Percentiles rank a stretch among this genome's conserved stretches.
phyloP scores from a whole-genome alignment of 129 eudicot genomes.

The Oenanthe sinensis region DNA sequence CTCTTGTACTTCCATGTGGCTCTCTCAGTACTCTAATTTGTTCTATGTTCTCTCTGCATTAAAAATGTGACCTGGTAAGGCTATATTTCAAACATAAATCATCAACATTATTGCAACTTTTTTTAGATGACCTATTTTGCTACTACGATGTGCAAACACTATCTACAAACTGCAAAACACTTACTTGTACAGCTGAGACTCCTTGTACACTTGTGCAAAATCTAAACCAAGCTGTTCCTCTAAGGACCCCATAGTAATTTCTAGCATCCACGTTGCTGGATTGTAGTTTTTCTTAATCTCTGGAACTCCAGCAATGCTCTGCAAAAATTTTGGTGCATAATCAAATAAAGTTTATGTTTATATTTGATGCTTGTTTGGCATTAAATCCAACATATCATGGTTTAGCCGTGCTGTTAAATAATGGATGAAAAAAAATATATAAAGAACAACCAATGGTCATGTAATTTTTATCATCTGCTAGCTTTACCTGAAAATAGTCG shows the following conservation, averaged over 20 bases:
- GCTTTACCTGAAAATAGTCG: slow-evolving; percentile 39
- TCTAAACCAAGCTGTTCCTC: slow-evolving; percentile 18
- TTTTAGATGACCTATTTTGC: neutral
- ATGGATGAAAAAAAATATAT: neutral
- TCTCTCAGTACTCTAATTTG: slow-evolving; percentile 5
- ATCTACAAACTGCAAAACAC: neutral
- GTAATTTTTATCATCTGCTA: neutral
- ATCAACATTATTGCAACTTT: neutral
- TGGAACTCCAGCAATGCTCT: slow-evolving; percentile 12
- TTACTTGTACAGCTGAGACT: slow-evolving; percentile 15
- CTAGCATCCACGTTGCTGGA: slow-evolving; percentile 27
- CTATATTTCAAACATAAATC: neutral
- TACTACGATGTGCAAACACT: neutral
- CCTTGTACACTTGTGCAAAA: slow-evolving; percentile 15
- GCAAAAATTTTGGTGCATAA: neutral
- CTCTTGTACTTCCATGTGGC: slow-evolving; percentile 12
- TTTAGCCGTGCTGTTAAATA: neutral
- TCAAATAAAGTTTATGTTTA: neutral
- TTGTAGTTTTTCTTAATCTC: slow-evolving; percentile 13
- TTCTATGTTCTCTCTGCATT: slow-evolving; percentile 9
- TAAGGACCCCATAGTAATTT: slow-evolving; percentile 12
- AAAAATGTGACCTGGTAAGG: neutral
- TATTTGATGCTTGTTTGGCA: neutral
- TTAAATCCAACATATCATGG: neutral
- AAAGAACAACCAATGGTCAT: neutral